phyloP scores from a whole-genome alignment of 768 basidiomycete genomes.

The Rhodosporidiobolus sp. region DNA sequence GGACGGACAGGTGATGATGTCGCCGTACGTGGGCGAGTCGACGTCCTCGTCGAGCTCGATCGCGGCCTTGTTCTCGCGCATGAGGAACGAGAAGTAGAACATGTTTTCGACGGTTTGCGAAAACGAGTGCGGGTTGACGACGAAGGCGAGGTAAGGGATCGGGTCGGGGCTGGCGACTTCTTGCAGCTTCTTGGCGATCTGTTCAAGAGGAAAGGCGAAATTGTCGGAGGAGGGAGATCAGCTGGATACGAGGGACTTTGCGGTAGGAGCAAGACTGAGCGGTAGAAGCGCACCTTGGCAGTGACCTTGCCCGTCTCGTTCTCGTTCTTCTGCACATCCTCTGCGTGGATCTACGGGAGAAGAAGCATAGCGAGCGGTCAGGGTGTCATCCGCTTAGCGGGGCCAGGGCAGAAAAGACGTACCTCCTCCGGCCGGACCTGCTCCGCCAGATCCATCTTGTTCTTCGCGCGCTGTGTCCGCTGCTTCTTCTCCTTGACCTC shows the following conservation, averaged over 20 bases:
- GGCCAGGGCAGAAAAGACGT: not conserved
- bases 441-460: slow-evolving; percentile 68
- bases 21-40: slow-evolving; percentile 44
- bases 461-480: slow-evolving; percentile 51
- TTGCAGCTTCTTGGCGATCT: slow-evolving; percentile 65
- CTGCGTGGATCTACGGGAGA: slow-evolving; percentile 59
- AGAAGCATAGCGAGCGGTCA: too few relatives aligned
- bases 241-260: not conserved
- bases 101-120: slow-evolving; percentile 94
- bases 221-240: not conserved
- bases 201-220: not conserved
- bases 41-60: slow-evolving; percentile 58
- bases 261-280: not conserved
- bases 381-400: too few relatives aligned
- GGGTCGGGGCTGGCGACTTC: slow-evolving; percentile 49
- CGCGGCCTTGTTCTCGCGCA: slow-evolving; percentile 43
- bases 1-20: slow-evolving; percentile 36
- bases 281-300: slow-evolving; percentile 55
- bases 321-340: slow-evolving; percentile 74
- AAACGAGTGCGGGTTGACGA: slow-evolving; percentile 85
- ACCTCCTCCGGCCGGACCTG: slow-evolving; percentile 69
- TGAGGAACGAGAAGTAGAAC: slow-evolving; percentile 87
- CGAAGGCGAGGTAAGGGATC: slow-evolving; percentile 78
- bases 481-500: slow-evolving; percentile 52
- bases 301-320: slow-evolving; percentile 91